Base-by-base conservation (phyloP, 345 rosid species). In the Cochlearia excelsa region DNA sequence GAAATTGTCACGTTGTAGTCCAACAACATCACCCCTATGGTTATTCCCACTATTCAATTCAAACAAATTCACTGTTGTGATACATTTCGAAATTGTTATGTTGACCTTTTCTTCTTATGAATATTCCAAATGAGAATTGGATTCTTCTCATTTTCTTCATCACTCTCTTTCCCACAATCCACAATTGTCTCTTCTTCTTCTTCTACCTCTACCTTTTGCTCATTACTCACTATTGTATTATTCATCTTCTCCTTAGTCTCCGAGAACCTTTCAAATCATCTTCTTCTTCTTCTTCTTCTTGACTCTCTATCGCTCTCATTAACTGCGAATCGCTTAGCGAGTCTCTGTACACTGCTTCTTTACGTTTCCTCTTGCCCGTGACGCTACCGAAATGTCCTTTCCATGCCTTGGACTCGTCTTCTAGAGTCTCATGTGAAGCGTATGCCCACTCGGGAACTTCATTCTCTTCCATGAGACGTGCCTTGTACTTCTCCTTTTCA, bases 391-490 rank as follows among this genome's bases (percentile, higher is more conserved):
- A 78, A 57, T 75, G 71, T 30, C 61, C 61, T 9, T 84, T 88
- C 31, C 77, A 61, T 54, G 55, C 70, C 74, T 85, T 92, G 46
- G 62, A 35, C 73, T 77, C 86, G 30, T 68, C 81, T 61, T 85
- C 90, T 78, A 81, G 79, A 26, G 35, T 66, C 55, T 16, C 23
- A 16, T 83, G 79, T 40, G 78, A 61, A 53, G 80, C 50, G 67
- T 82, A 90, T 10, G 79, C 99, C 97, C 99, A 94, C 67, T 85
- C 99, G 6, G 99, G 99, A 49, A 93, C 99, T 75, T 94, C 99
- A 1, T 82, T 84, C n/a, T 94, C 97, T 79, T 87, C 86, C 96
- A 90, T 87, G 48, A 94, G 90, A 39, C 99, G 96, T 26, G 82
- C 73, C 71, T 81, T 79, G 73, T 90, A 90, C 30, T 84, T 83